Evolutionary conservation across 345 rosid genomes (phyloP).

Genomic region (Heritiera littoralis): DNA sequence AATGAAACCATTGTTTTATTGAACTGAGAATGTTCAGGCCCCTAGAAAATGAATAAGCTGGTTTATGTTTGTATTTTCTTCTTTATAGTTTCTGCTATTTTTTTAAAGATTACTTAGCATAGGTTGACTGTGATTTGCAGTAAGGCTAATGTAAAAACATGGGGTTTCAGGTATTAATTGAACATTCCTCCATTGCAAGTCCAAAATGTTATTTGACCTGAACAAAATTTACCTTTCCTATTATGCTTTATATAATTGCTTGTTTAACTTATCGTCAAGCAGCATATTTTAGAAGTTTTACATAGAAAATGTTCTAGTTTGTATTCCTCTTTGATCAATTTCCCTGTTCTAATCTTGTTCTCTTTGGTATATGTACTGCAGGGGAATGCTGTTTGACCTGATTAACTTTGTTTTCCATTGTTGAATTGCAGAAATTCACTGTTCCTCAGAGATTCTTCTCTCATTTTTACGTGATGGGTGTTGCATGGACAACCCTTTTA

Average conservation of each 20-base stretch:
- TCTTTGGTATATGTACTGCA: background rate
- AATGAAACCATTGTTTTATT: too few relatives aligned
- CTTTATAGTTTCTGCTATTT: too few relatives aligned
- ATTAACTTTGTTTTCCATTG: background rate
- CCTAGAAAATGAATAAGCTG: too few relatives aligned
- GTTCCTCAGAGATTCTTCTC: slow-evolving; percentile 71
- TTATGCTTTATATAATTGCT: background rate
- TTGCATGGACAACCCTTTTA: slow-evolving; percentile 63
- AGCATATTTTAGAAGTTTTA: background rate
- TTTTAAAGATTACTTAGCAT: too few relatives aligned
- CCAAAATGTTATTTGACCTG: background rate
- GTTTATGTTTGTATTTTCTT: too few relatives aligned
- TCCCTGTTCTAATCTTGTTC: background rate
- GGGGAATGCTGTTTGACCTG: background rate
- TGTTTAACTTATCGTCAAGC: background rate
- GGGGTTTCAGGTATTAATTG: background rate
- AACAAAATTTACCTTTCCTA: background rate
- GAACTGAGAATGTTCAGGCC: too few relatives aligned
- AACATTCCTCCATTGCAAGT: background rate
- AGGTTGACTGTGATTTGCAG: too few relatives aligned
- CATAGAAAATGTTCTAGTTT: background rate
- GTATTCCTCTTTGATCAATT: background rate
- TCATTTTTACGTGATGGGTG: slow-evolving; percentile 67
- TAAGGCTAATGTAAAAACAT: background rate
- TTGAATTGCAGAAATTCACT: slow-evolving; percentile 55